Conservation (phyloP, 2,329 filamentous ascomycete species). For the Pleoardoris graminearum region DNA sequence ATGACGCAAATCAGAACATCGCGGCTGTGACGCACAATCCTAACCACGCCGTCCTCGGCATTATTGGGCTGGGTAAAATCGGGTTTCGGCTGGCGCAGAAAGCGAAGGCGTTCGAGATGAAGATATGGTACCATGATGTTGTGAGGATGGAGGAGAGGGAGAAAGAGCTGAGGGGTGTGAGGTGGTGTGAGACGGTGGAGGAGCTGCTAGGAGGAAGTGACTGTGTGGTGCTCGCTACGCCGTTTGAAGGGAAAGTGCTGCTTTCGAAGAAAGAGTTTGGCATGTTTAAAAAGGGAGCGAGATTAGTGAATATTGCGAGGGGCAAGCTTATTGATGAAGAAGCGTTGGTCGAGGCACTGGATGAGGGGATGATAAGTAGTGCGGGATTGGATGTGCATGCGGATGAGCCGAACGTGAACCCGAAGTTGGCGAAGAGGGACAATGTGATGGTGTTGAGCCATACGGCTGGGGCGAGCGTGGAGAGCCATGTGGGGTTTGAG, state of each 20-base stretch:
- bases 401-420: conserved; percentile 60
- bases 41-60: conserved; percentile 62
- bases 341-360: conserved; percentile 63
- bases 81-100: conserved; percentile 59
- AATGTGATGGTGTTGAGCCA: conserved; percentile 67
- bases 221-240: conserved; percentile 66
- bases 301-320: conserved; percentile 68
- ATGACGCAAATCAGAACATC: conserved; percentile 62
- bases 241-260: conserved; percentile 55
- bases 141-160: conserved; percentile 54
- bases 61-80: conserved; percentile 69
- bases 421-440: conserved; percentile 49
- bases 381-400: conserved; percentile 68
- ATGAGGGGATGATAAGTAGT: conserved; percentile 54
- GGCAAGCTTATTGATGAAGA: conserved; percentile 68
- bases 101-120: conserved; percentile 67
- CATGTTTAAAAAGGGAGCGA: conserved; percentile 58
- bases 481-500: conserved; percentile 69
- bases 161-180: conserved; percentile 50
- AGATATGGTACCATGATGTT: conserved; percentile 66
- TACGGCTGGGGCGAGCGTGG: conserved; percentile 68
- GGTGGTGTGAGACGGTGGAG: conserved; percentile 57
- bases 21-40: conserved; percentile 67
- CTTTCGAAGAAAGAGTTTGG: conserved; percentile 55
- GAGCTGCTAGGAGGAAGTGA: conserved; percentile 59